Evolutionary conservation across 495 filamentous ascomycete genomes (phyloP).

Genomic region (Chaetomium fimeti): DNA sequence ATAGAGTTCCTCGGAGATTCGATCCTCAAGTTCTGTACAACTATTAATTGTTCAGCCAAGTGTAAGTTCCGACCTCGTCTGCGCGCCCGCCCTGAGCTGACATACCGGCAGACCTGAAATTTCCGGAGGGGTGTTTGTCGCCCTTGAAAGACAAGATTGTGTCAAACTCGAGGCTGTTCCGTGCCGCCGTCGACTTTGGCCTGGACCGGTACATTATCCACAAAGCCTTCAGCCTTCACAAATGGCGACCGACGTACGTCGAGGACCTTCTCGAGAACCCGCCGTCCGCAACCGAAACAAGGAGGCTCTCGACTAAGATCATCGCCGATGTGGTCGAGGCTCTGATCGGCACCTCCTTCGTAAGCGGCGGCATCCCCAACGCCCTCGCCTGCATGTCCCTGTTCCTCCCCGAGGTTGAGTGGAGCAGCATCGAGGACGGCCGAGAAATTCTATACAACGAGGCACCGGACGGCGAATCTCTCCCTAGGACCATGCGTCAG

Average conservation of each 20-base stretch:
- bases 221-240: conserved; percentile 61
- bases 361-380: conserved; percentile 65
- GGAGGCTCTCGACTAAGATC: conserved; percentile 67
- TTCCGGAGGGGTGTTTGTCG: conserved; percentile 78
- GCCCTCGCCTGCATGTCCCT: conserved; percentile 63
- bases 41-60: conserved; percentile 63
- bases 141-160: conserved; percentile 66
- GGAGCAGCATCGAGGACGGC: conserved; percentile 45
- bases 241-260: conserved; percentile 69
- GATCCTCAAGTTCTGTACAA: conserved; percentile 75
- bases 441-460: conserved; percentile 37
- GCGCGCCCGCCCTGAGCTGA: background rate
- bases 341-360: conserved; percentile 73
- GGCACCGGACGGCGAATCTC: conserved; percentile 30
- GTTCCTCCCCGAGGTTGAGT: conserved; percentile 64
- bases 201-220: conserved; percentile 75
- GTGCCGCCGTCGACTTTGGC: conserved; percentile 59
- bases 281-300: conserved; percentile 25
- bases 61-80: conserved; percentile 31
- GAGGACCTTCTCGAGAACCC: conserved; percentile 46
- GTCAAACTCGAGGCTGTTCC: conserved; percentile 66
- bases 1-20: conserved; percentile 88
- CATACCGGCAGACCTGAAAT: conserved; percentile 51
- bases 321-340: conserved; percentile 88
- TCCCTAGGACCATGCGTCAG: conserved; percentile 33